These are phyloP conservation scores for Talaromyces sp. DNA, from an alignment of 2,329 filamentous ascomycete genomes.

Conservation along the genomic window DNA sequence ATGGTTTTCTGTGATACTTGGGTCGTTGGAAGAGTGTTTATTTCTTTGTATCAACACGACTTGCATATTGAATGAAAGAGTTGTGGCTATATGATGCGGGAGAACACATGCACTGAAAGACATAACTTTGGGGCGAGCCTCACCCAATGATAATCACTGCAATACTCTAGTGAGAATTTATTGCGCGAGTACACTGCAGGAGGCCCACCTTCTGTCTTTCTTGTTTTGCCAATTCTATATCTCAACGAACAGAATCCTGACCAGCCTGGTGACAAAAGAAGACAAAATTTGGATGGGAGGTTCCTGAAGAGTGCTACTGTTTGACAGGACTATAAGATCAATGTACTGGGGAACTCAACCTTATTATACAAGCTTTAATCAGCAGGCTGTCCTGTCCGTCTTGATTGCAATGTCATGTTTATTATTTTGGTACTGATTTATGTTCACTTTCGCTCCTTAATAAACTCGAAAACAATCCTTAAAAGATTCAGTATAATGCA, in stretches of 20 bases:
- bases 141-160: background rate
- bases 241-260: background rate
- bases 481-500: background rate
- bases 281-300: background rate
- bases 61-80: background rate
- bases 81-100: background rate
- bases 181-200: background rate
- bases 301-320: background rate
- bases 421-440: background rate
- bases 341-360: background rate
- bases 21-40: background rate
- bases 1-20: background rate
- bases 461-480: background rate
- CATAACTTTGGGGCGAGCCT: background rate
- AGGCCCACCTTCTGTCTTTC: background rate
- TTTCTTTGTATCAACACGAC: background rate
- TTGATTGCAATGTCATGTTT: background rate
- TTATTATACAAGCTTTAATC: background rate
- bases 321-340: background rate
- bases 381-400: background rate
- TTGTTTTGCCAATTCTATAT: background rate
- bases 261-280: background rate
- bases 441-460: background rate
- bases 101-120: background rate
- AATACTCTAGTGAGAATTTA: background rate